Conservation (phyloP, 1,139 yeast species). For the Pichia sp. region DNA sequence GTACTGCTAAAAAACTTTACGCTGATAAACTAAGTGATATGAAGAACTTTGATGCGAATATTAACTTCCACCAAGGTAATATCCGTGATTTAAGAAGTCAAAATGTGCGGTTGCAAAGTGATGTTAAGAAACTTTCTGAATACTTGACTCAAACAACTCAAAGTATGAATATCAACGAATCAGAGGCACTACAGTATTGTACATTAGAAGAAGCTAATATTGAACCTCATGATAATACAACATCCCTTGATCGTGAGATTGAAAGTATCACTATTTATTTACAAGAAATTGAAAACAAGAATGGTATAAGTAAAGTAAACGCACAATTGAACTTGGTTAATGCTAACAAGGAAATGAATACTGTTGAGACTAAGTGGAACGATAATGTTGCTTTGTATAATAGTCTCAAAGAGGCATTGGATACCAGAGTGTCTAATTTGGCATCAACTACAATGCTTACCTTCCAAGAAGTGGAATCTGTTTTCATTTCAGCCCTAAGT, state of each 20-base stretch:
- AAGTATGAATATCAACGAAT: slow-evolving; percentile 31
- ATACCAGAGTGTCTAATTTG: slow-evolving; percentile 49
- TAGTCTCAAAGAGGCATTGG: too few relatives aligned
- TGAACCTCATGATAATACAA: slow-evolving; percentile 31
- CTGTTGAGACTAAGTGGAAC: slow-evolving; percentile 36
- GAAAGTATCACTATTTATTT: slow-evolving; percentile 26
- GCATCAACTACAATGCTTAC: slow-evolving; percentile 44
- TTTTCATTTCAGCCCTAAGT: slow-evolving; percentile 58
- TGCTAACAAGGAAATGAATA: slow-evolving; percentile 36
- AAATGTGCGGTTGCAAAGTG: slow-evolving; percentile 19
- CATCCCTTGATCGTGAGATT: slow-evolving; percentile 37
- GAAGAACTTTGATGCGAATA: slow-evolving; percentile 5
- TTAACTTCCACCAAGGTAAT: slow-evolving; percentile 9
- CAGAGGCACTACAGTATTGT: slow-evolving; percentile 38
- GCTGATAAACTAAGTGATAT: slow-evolving; percentile 4
- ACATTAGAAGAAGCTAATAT: slow-evolving; percentile 34
- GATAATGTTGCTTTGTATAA: too few relatives aligned
- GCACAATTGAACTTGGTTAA: slow-evolving; percentile 37
- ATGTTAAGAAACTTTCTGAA: slow-evolving; percentile 29
- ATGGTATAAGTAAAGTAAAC: slow-evolving; percentile 44
- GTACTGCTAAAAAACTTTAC: slow-evolving; percentile 14
- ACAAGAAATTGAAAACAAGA: slow-evolving; percentile 36
- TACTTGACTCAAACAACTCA: slow-evolving; percentile 32
- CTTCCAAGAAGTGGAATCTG: slow-evolving; percentile 45
- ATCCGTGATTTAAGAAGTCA: slow-evolving; percentile 17